These are phyloP conservation scores for Cicer pinnatifidum DNA, from an alignment of 306 rosid genomes.

Conservation along the genomic window DNA sequence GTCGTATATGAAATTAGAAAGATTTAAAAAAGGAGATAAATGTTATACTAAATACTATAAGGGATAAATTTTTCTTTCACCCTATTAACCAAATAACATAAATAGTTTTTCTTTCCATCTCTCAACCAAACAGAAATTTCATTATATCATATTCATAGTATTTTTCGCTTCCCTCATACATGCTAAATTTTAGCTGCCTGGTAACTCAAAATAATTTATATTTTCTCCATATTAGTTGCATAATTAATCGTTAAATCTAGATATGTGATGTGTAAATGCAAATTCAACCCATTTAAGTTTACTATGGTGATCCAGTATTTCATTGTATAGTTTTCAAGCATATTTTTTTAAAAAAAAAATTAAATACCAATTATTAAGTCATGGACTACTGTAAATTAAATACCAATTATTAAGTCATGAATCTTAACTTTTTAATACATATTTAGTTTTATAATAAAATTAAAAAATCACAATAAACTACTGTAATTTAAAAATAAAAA, in stretches of 20 bases:
- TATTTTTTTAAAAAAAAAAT: no score
- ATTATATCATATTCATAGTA: background rate
- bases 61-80: no score
- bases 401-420: background rate
- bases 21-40: background rate
- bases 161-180: background rate
- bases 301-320: no score
- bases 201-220: background rate
- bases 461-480: no score
- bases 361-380: background rate
- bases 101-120: background rate
- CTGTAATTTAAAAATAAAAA: no score
- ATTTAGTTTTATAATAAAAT: no score
- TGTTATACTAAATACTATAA: background rate
- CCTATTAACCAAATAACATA: background rate
- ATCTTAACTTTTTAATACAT: background rate
- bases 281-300: no score
- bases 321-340: background rate
- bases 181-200: background rate
- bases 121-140: background rate
- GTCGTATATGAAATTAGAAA: background rate
- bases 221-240: background rate
- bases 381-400: background rate
- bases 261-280: no score
- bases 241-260: no score